These are phyloP conservation scores for Deinandra increscens DNA, from an alignment of 129 eudicot species.

Conservation along the genomic window DNA sequence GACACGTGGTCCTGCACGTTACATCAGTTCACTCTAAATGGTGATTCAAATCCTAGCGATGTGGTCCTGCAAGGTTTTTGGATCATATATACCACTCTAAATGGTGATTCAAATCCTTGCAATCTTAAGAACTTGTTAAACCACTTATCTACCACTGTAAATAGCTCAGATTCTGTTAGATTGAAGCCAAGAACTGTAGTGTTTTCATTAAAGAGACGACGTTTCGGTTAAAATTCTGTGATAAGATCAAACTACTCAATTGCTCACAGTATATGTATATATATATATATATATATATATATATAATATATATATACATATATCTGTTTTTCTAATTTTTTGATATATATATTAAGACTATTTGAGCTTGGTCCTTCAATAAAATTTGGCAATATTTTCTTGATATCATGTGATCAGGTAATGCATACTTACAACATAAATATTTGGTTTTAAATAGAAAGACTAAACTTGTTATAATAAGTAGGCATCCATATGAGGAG, in stretches of 20 bases:
- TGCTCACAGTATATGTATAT: no score
- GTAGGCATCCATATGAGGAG: constrained; percentile 96
- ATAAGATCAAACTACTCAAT: background rate
- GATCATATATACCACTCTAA: no score
- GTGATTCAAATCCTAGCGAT: no score
- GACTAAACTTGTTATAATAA: constrained; percentile 71
- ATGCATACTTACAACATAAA: constrained; percentile 1
- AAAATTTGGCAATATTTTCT: background rate
- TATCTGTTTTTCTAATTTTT: background rate
- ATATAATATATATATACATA: no score
- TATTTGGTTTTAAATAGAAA: background rate
- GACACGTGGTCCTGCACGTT: no score
- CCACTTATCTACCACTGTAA: no score
- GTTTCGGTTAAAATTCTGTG: background rate
- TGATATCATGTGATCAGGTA: background rate
- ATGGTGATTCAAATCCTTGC: no score
- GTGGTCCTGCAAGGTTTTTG: no score
- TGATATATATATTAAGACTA: background rate
- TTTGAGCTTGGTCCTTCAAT: background rate
- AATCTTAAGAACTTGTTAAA: no score
- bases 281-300: no score
- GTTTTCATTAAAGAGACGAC: constrained; percentile 1
- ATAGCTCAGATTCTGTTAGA: constrained; percentile 83
- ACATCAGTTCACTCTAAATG: no score
- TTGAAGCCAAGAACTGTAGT: constrained; percentile 70